Base-by-base conservation (phyloP, 352 stramenopile species). In the Globisporangium paroecandrum region DNA sequence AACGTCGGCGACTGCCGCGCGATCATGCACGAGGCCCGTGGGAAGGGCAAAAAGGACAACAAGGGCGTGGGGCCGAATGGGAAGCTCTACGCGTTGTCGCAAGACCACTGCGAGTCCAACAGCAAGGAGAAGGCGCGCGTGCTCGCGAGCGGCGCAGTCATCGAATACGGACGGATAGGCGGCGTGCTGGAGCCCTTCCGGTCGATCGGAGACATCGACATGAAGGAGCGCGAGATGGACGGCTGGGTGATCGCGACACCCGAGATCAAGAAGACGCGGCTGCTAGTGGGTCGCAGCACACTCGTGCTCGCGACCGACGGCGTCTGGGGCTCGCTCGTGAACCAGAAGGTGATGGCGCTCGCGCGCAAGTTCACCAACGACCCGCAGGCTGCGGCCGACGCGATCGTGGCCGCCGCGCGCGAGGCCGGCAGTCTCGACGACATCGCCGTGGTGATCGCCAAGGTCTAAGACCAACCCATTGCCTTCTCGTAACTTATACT, bases 201-300 rank as follows among this genome's bases (percentile, higher is more conserved):
- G 24, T 85, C 82, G 5, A 89, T 97, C 34, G 89, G 90, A 22
- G 90, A 96, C 59, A 83, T 93, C n/a, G 86, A 93, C 62, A 78
- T 93, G 74, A 94, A 94, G 67, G 75, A 76, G 41, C 70, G 72
- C 18, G 78, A 77, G 46, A 93, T 94, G 86, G 70, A 80, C 46
- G 79, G 85, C 58, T 93, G 83, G 84, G 83, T 93, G 36, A 86
- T 94, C 43, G 65, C 84, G 18, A 89, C 80, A 38, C 84, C 84
- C 6, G 83, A 93, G 70, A 82, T 94, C 58, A 74, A 70, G 18
- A 71, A 80, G 62, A 77, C 70, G 25, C 72, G 74, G 49, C 62
- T 94, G 57, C 61, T 75, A 10, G 59, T 88, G 20, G 76, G 76
- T 15, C 75, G 71, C 41, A 89, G 69, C 55, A 78, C 78, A 24